These are phyloP conservation scores for Cyberlindnera maritima DNA, from an alignment of 805 yeast genomes.

Conservation along the genomic window DNA sequence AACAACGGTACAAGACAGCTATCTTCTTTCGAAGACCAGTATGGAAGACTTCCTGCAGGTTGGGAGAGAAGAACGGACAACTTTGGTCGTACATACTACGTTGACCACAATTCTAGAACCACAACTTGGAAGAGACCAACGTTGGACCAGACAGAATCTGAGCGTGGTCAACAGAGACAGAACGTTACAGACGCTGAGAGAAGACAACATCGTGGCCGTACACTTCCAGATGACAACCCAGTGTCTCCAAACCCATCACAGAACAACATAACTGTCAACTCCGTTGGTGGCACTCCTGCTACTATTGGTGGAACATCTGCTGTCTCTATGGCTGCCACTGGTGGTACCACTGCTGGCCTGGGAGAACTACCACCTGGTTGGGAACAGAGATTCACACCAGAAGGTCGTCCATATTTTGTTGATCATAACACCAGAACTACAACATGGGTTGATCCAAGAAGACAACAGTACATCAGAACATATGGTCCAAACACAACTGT, in stretches of 20 bases:
- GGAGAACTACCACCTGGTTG: slow-evolving; percentile 98
- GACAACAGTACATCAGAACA: slow-evolving; percentile 96
- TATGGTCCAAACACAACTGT: slow-evolving; percentile 88
- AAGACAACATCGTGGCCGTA: slow-evolving; percentile 85
- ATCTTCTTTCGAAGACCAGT: slow-evolving; percentile 95
- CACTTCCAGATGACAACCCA: slow-evolving; percentile 67
- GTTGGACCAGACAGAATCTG: slow-evolving; percentile 73
- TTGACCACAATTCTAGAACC: slow-evolving; percentile 95
- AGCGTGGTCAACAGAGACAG: slow-evolving; percentile 53
- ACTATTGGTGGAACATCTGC: slow-evolving; percentile 53
- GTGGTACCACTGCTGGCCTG: slow-evolving; percentile 91
- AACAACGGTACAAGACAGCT: slow-evolving; percentile 52
- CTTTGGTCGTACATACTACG: slow-evolving; percentile 96
- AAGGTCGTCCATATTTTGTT: slow-evolving; percentile 96
- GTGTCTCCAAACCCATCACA: slow-evolving; percentile 28
- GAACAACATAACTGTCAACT: slow-evolving; percentile 43
- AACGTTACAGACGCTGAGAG: slow-evolving; percentile 82
- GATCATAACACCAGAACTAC: slow-evolving; percentile 99
- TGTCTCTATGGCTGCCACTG: slow-evolving; percentile 62
- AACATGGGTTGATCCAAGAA: slow-evolving; percentile 99
- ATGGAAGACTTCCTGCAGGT: slow-evolving; percentile 95
- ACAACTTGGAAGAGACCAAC: slow-evolving; percentile 99
- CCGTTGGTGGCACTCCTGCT: slow-evolving; percentile 44
- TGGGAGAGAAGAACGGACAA: slow-evolving; percentile 99
- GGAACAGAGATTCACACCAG: slow-evolving; percentile 98